These are phyloP conservation scores for Theobroma grandiflorum DNA, from an alignment of 441 rosid genomes.

Conservation along the genomic window DNA sequence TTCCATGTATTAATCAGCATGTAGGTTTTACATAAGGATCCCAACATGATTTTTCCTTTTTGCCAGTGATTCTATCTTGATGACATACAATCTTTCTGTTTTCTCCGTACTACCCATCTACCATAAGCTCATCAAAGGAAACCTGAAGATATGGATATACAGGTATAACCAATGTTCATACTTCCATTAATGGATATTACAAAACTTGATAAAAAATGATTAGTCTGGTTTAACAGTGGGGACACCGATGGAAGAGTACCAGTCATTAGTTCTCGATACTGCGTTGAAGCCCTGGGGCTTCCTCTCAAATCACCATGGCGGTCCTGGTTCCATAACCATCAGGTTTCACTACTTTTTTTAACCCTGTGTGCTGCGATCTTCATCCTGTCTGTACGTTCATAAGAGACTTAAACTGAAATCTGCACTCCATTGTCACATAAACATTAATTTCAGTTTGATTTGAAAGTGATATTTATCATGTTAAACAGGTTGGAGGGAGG, in stretches of 20 bases:
- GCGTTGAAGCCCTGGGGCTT: constrained; percentile 56
- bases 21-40: not conserved
- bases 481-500: constrained; percentile 64
- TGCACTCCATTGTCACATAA: too few relatives aligned
- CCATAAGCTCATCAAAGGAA: constrained; percentile 61
- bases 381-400: too few relatives aligned
- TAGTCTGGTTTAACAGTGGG: constrained; percentile 45
- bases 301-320: constrained; percentile 55
- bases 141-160: constrained; percentile 68
- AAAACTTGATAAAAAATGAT: not conserved
- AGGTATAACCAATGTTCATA: constrained; percentile 40
- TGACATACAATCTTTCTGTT: constrained; percentile 42
- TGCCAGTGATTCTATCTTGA: constrained; percentile 42
- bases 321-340: constrained; percentile 63
- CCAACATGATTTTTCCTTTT: not conserved
- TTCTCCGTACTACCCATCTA: constrained; percentile 58
- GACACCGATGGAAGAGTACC: constrained; percentile 71
- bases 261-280: constrained; percentile 55
- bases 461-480: too few relatives aligned
- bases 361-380: too few relatives aligned
- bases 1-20: not conserved
- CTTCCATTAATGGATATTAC: not conserved
- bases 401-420: too few relatives aligned
- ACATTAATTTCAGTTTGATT: too few relatives aligned
- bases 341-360: constrained; percentile 35